Percentiles rank a stretch among this genome's conserved stretches.
These are phyloP conservation scores for Aegilops speltoides DNA, from an alignment of 176 grass and related monocot species.

Conservation along the genomic window DNA sequence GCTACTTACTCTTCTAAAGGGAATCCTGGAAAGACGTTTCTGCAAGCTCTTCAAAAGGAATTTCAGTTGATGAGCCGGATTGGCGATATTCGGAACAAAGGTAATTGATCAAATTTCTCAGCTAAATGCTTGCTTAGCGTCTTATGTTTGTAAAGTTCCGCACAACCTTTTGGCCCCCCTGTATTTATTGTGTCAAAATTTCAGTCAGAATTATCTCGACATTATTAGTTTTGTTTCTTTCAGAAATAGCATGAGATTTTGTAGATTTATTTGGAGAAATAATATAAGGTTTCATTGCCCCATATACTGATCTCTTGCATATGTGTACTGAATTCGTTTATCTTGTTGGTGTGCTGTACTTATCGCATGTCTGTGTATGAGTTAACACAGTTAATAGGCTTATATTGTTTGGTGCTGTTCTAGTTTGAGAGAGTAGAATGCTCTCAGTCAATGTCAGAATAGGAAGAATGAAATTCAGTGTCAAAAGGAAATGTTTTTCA, in stretches of 20 bases:
- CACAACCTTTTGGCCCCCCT: neutral
- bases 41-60: conserved; percentile 72
- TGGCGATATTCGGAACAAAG: conserved; percentile 59
- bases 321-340: conserved; percentile 12
- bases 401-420: neutral
- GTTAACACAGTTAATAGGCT: conserved; percentile 14
- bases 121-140: neutral
- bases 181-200: neutral
- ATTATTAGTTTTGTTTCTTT: conserved; percentile 7
- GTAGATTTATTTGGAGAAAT: conserved; percentile 17
- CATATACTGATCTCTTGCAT: conserved; percentile 11
- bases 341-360: conserved; percentile 13
- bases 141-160: conserved; percentile 24
- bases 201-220: neutral
- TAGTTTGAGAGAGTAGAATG: conserved; percentile 17
- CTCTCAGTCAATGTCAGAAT: neutral
- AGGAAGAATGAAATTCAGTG: neutral
- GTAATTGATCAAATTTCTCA: conserved; percentile 37
- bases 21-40: conserved; percentile 69
- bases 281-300: neutral
- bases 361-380: conserved; percentile 1
- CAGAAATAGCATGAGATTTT: neutral
- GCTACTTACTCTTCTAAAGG: conserved; percentile 52
- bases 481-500: conserved; percentile 13
- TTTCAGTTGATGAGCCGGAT: conserved; percentile 72